A percentile compares a stretch with the other conserved stretches of the same genome.
phyloP scores from a whole-genome alignment of 306 rosid species.

The Citrullus mucosospermus region DNA sequence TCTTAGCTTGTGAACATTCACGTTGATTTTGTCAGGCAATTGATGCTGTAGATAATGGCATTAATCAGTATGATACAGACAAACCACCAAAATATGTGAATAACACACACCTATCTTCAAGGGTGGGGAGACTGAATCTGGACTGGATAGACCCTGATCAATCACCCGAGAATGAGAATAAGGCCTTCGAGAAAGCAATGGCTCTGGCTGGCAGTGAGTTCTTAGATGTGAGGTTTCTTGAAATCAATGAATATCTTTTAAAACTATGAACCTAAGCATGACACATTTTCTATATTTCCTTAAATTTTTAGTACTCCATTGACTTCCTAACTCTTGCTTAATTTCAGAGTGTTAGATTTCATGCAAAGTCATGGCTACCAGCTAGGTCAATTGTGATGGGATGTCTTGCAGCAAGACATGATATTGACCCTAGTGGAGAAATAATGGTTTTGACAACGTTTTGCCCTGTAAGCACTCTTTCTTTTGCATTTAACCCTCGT shows the following conservation, averaged over 20 bases:
- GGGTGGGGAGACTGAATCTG: slow-evolving; percentile 78
- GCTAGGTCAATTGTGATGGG: slow-evolving; percentile 84
- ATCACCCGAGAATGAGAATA: slow-evolving; percentile 77
- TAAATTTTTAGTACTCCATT: background rate
- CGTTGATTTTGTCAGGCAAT: slow-evolving; percentile 44
- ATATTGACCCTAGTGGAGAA: slow-evolving; percentile 80
- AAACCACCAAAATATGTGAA: slow-evolving; percentile 90
- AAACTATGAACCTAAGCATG: background rate
- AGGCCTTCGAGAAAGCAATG: slow-evolving; percentile 82
- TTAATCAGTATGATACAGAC: slow-evolving; percentile 75
- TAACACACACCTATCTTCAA: slow-evolving; percentile 85
- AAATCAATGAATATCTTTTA: background rate
- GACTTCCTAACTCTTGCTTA: background rate
- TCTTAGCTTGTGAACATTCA: background rate
- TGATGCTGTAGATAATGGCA: slow-evolving; percentile 94
- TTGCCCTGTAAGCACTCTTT: slow-evolving; percentile 68
- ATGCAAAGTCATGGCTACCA: slow-evolving; percentile 89
- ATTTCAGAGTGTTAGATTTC: slow-evolving; percentile 61
- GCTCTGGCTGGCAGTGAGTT: slow-evolving; percentile 80
- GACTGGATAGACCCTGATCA: slow-evolving; percentile 94
- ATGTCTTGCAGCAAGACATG: slow-evolving; percentile 53
- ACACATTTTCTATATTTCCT: background rate
- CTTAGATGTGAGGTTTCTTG: slow-evolving; percentile 44
- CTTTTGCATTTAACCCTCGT: background rate
- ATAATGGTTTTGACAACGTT: slow-evolving; percentile 61